Conservation (phyloP, 2,329 filamentous ascomycete species). For the Thielaviopsis ethacetica region DNA sequence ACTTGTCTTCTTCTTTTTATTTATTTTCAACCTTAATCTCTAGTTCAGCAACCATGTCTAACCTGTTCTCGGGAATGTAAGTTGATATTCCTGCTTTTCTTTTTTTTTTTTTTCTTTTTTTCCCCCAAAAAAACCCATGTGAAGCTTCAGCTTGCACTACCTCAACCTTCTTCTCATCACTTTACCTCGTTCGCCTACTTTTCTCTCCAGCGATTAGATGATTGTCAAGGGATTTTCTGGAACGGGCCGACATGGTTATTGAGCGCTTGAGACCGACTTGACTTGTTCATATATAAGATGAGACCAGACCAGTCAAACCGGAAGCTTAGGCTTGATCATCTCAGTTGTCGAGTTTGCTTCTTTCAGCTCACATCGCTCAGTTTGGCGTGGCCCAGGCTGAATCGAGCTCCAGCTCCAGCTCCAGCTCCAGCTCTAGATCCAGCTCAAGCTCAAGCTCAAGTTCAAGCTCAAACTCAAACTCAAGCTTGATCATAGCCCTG, state of each 20-base stretch:
- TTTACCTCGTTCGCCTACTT: not conserved
- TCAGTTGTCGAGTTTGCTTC: too few relatives aligned
- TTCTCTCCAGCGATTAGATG: not conserved
- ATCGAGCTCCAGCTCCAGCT: not conserved
- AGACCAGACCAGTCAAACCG: too few relatives aligned
- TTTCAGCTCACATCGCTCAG: too few relatives aligned
- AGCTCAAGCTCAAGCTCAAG: not conserved
- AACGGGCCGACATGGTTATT: not conserved
- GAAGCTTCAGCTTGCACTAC: not conserved
- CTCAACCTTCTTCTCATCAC: not conserved
- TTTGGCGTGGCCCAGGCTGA: too few relatives aligned
- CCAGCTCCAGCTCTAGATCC: not conserved
- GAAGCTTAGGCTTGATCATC: too few relatives aligned
- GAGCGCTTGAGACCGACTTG: not conserved
- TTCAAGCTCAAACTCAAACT: not conserved
- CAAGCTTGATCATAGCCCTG: not conserved
- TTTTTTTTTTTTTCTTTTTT: slow-evolving; percentile 5
- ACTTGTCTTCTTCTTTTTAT: not conserved
- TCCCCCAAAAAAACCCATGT: not conserved
- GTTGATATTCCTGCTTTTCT: slow-evolving; percentile 19
- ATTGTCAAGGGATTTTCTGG: not conserved
- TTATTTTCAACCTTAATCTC: slow-evolving; percentile 13
- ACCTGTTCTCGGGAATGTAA: slow-evolving; percentile 47
- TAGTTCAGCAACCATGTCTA: slow-evolving; percentile 32
- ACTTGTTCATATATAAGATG: not conserved